phyloP scores from a whole-genome alignment of 805 yeast species.

The Lipomyces kockii region DNA sequence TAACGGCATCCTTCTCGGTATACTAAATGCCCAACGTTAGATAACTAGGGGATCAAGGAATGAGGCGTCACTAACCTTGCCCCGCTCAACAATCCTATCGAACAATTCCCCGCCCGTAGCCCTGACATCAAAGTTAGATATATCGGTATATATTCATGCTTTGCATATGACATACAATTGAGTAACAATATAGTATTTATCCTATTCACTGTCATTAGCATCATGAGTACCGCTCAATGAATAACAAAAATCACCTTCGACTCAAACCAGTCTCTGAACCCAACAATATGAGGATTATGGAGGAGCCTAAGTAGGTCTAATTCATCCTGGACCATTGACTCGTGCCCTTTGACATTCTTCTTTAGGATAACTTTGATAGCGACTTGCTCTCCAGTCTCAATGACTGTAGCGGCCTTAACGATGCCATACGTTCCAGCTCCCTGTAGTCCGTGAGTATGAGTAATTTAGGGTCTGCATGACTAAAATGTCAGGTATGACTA shows the following conservation, averaged over 20 bases:
- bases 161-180: constrained; percentile 53
- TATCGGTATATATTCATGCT: not conserved
- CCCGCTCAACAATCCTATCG: constrained; percentile 79
- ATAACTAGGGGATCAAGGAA: not conserved
- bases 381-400: constrained; percentile 65
- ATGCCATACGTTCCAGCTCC: constrained; percentile 98
- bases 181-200: constrained; percentile 90
- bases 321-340: constrained; percentile 78
- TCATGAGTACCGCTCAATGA: constrained; percentile 69
- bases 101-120: constrained; percentile 97
- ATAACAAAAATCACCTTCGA: constrained; percentile 54
- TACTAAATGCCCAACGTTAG: constrained; percentile 51
- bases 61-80: constrained; percentile 44
- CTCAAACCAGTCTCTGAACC: constrained; percentile 91
- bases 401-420: constrained; percentile 72
- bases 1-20: constrained; percentile 86
- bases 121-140: constrained; percentile 15
- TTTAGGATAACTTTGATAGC: constrained; percentile 89
- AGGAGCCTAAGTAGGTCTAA: constrained; percentile 68
- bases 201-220: constrained; percentile 44
- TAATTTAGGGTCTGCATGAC: not conserved
- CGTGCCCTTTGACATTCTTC: constrained; percentile 80
- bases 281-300: constrained; percentile 85
- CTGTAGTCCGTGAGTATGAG: constrained; percentile 1
- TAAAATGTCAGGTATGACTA: not conserved